Base-by-base conservation (phyloP, 257 asterid genomes). In the Solanum clarkiae region DNA sequence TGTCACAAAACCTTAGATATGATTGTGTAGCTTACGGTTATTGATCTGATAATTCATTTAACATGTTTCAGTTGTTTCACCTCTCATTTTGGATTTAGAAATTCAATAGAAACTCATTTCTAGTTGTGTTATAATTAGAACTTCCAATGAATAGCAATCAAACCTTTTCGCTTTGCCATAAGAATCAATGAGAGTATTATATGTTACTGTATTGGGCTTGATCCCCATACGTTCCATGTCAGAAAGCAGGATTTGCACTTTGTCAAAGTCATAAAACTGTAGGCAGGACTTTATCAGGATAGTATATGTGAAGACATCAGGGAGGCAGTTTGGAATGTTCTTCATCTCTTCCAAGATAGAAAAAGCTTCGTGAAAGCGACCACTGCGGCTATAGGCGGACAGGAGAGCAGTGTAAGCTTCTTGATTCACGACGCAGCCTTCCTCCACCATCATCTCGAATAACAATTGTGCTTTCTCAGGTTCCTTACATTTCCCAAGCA, bases 401-500 rank as follows among this genome's bases (percentile, higher is more conserved):
- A 95, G 89, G 83, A 96, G 94, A 87, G 99, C 99, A 82, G 98
- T 96, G 89, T 88, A 96, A 88, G 94, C 95, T 90, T 95, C 98
- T 79, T 87, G 92, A 88, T 91, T 94, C 88, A 91, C 87, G 26
- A 60, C 87, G 88, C 98, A 96, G 18, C 97, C 98, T 89, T 96
- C 99, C 63, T 95, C 98, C 63, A 89, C 84, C 98, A 96, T 94
- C 88, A 91, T 93, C 89, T 94, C 93, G 80, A 93, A 96, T 84
- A 96, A 88, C 70, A 91, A 90, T 74, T 87, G 95, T 85, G 99
- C 99, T 89, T 90, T 96, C 92, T 95, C 99, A 9, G 98, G 99
- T 88, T 96, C 98, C 96, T 94, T 96, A 88, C 99, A 95, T 87
- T 96, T 96, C 81, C 99, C 99, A 69, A 96, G 98, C 99, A 96